Evolutionary conservation across 352 stramenopile genomes (phyloP), one percentile per base, ranked within the genome.

Genomic region (Phytophthora pinifolia): DNA sequence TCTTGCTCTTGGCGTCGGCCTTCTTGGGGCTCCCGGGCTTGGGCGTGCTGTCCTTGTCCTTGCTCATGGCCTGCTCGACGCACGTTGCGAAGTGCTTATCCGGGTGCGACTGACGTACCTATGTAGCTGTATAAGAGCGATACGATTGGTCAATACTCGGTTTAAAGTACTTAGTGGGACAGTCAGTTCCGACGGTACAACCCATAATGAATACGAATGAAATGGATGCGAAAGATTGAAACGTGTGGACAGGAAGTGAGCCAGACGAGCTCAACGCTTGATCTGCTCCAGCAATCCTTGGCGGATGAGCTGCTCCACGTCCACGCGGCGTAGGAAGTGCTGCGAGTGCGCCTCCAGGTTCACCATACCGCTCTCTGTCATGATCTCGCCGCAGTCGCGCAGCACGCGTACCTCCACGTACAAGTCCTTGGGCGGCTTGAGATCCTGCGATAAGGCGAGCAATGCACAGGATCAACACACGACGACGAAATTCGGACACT

Each of bases 351-450:
- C 76, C 35, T 91, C 70, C 30, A 97, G 66, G 64, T 96, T 92
- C 44, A 97, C 77, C 42, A 91, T 50, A 5, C 83, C 89, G 61
- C 81, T 93, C 61, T 97, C 89, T 12, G 89, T 97, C 76, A 96
- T 94, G 54, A 97, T 82, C 62, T 97, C 89, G 45, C 85, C 86
- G 48, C 86, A 96, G 62, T 95, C 84, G 42, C 82, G 76, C 55
- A 96, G 65, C 36, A 96, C 86, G 47, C 88, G 87, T 44, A 97
- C 88, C 67, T 96, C 85, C 10, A 96, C 74, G 59, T 88, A 96
- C 58, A 97, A 75, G 46, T 97, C 88, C 71, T 96, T 96, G 6
- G 89, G 89, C 17, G 89, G 89, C 46, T 92, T 85, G 53, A 81
- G 64, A 62, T 93, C 85, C 85, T 95, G 37, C 15, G 18, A 27